Conservation (phyloP, 306 rosid genomes). For the Potentilla sterilis region DNA sequence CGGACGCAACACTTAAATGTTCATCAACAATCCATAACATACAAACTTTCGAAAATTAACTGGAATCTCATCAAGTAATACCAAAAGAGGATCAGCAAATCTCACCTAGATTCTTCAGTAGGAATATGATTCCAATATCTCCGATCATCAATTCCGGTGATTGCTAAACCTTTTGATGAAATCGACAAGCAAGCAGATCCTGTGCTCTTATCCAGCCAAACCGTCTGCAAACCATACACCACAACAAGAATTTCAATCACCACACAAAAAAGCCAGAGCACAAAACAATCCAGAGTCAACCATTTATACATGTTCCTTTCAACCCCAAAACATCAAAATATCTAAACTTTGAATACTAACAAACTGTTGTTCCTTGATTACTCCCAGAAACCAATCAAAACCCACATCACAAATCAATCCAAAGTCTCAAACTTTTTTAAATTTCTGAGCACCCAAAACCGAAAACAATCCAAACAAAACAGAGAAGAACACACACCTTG, state of each 20-base stretch:
- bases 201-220: constrained; percentile 76
- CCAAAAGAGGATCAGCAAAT: background rate
- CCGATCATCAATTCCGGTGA: constrained; percentile 68
- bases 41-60: constrained; percentile 15
- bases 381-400: background rate
- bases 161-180: constrained; percentile 70
- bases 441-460: constrained; percentile 20
- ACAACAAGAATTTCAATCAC: constrained; percentile 19
- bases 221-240: constrained; percentile 49
- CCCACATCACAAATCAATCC: background rate
- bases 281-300: background rate
- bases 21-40: constrained; percentile 26
- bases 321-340: background rate
- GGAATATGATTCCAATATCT: constrained; percentile 39
- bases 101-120: constrained; percentile 76
- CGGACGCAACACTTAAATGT: constrained; percentile 22
- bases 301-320: background rate
- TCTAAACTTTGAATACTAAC: background rate
- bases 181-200: constrained; percentile 73
- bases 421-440: background rate
- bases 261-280: background rate
- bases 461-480: background rate
- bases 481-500: constrained; percentile 49
- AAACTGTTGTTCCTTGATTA: background rate
- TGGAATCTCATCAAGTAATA: constrained; percentile 11